Conservation (phyloP, 495 filamentous ascomycete genomes). For the Penicillium manginii region DNA sequence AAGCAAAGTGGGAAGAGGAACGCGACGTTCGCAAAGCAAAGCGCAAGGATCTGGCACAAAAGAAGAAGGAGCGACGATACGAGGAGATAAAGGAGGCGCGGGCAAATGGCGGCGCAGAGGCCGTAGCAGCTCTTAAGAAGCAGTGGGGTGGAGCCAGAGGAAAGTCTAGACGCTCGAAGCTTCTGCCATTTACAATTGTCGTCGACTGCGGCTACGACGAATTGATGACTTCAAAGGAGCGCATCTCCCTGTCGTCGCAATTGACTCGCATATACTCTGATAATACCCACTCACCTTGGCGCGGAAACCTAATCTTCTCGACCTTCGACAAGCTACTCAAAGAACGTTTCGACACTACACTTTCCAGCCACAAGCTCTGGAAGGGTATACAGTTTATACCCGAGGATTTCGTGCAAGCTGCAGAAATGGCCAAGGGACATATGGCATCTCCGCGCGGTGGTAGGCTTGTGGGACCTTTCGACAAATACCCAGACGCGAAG, state of each 20-base stretch:
- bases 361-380: conserved; percentile 74
- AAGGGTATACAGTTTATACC: conserved; percentile 71
- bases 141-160: conserved; percentile 32
- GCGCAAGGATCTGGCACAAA: conserved; percentile 71
- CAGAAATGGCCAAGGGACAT: conserved; percentile 57
- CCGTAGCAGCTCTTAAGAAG: conserved; percentile 39
- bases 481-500: conserved; percentile 42
- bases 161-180: conserved; percentile 41
- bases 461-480: conserved; percentile 57
- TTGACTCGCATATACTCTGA: conserved; percentile 88
- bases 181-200: conserved; percentile 75
- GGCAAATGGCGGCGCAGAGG: conserved; percentile 32
- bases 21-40: conserved; percentile 69
- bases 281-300: conserved; percentile 67
- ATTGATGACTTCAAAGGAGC: conserved; percentile 82
- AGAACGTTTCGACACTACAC: conserved; percentile 74
- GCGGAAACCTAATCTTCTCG: conserved; percentile 70
- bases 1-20: conserved; percentile 68
- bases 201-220: conserved; percentile 93
- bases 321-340: conserved; percentile 77
- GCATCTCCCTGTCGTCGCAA: conserved; percentile 79
- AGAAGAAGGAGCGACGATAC: conserved; percentile 63
- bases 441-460: conserved; percentile 61
- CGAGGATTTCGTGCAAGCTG: conserved; percentile 69
- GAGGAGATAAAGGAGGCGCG: conserved; percentile 39